Evolutionary conservation across 495 filamentous ascomycete genomes (phyloP).

Genomic region (Alectoria sarmentosa): DNA sequence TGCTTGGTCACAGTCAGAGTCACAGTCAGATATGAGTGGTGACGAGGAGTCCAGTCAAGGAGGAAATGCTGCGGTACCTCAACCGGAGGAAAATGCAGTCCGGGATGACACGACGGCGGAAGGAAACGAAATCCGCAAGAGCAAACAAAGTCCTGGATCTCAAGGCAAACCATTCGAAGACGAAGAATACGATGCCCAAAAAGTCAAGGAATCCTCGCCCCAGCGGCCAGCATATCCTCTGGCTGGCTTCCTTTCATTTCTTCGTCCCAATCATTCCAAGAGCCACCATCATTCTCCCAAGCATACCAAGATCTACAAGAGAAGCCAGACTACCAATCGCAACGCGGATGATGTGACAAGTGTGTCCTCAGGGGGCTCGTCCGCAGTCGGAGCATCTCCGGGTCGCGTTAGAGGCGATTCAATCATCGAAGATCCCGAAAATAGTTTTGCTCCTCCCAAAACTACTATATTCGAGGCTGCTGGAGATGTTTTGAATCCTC

Average conservation of each 20-base stretch:
- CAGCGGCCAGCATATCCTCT: slow-evolving; percentile 43
- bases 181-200: slow-evolving; percentile 23
- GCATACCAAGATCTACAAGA: slow-evolving; percentile 64
- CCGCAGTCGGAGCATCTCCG: slow-evolving; percentile 14
- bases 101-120: slow-evolving; percentile 43
- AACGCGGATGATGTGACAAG: slow-evolving; percentile 39
- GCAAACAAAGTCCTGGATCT: slow-evolving; percentile 12
- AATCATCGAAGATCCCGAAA: slow-evolving; percentile 37
- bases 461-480: slow-evolving; percentile 95
- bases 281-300: slow-evolving; percentile 33
- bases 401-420: slow-evolving; percentile 38
- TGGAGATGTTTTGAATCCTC: slow-evolving; percentile 84
- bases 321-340: slow-evolving; percentile 61
- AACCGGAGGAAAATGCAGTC: slow-evolving; percentile 48
- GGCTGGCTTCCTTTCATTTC: slow-evolving; percentile 57
- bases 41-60: slow-evolving; percentile 28
- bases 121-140: slow-evolving; percentile 20
- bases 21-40: slow-evolving; percentile 25
- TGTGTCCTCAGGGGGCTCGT: slow-evolving; percentile 18
- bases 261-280: slow-evolving; percentile 38
- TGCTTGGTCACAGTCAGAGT: slow-evolving; percentile 24
- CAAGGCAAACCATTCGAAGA: slow-evolving; percentile 13
- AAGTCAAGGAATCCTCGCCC: slow-evolving; percentile 25
- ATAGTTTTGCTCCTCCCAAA: slow-evolving; percentile 65
- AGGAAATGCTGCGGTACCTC: slow-evolving; percentile 44